phyloP scores from a whole-genome alignment of 2,329 filamentous ascomycete genomes.

The Orbilia brochopaga region DNA sequence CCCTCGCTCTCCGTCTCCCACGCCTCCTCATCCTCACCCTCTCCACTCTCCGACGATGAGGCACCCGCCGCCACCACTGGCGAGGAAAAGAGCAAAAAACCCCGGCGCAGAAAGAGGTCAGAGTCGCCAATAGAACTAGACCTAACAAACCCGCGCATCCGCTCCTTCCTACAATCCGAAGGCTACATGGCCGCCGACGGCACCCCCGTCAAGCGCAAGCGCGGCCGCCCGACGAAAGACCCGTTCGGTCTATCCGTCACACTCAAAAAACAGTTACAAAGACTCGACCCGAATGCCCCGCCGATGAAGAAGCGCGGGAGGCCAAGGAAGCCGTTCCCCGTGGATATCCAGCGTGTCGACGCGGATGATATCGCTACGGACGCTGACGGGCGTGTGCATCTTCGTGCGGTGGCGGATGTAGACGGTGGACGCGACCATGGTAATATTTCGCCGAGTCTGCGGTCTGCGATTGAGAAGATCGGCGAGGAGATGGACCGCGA shows the following conservation, averaged over 20 bases:
- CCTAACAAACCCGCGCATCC: conserved; percentile 38
- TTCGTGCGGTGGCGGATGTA: too few relatives aligned
- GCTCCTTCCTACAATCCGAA: conserved; percentile 29
- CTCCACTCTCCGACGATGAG: conserved; percentile 1
- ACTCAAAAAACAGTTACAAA: conserved; percentile 38
- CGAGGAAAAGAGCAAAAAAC: background rate
- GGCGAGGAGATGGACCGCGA: conserved; percentile 41
- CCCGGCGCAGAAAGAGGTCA: conserved; percentile 8
- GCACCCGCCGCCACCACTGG: background rate
- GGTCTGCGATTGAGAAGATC: conserved; percentile 38
- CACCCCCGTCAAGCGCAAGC: conserved; percentile 33
- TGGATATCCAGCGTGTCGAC: background rate
- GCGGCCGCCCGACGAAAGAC: conserved; percentile 42
- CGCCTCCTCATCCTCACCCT: background rate
- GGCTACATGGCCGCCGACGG: conserved; percentile 50
- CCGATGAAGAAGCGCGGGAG: conserved; percentile 45
- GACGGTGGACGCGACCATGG: background rate
- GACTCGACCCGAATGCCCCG: conserved; percentile 34
- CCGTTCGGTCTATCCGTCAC: conserved; percentile 46
- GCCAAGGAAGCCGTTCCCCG: conserved; percentile 33
- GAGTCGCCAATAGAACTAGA: conserved; percentile 34
- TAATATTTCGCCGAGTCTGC: conserved; percentile 31
- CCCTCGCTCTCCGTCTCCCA: background rate
- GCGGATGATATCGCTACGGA: too few relatives aligned
- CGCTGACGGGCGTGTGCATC: too few relatives aligned